phyloP scores from a whole-genome alignment of 495 filamentous ascomycete genomes.

The Neurospora sp. region DNA sequence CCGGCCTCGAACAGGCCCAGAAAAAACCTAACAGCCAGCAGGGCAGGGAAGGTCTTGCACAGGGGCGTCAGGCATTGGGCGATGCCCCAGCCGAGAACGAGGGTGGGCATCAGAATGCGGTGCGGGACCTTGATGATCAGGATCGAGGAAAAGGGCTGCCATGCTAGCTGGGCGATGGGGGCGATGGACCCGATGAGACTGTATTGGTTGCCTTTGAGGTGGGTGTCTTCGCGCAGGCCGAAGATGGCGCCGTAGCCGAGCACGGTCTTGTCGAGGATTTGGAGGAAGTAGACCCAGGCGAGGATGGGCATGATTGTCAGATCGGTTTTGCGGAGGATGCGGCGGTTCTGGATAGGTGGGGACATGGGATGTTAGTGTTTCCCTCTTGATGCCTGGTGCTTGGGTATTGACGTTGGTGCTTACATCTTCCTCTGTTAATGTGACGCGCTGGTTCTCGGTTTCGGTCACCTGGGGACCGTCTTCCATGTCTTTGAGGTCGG shows the following conservation, averaged over 20 bases:
- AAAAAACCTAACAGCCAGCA: conserved; percentile 48
- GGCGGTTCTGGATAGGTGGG: conserved; percentile 26
- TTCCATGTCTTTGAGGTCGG: neutral
- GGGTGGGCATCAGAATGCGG: conserved; percentile 49
- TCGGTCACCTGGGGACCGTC: neutral
- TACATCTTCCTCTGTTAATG: conserved; percentile 10
- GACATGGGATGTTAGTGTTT: neutral
- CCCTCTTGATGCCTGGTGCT: too few relatives aligned
- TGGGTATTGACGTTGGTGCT: too few relatives aligned
- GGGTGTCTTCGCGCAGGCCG: conserved; percentile 44
- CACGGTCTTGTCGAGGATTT: conserved; percentile 55
- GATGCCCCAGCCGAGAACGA: conserved; percentile 53
- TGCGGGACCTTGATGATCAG: conserved; percentile 58
- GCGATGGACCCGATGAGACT: conserved; percentile 51
- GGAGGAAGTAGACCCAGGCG: conserved; percentile 54
- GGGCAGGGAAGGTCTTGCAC: conserved; percentile 35
- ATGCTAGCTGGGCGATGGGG: conserved; percentile 53
- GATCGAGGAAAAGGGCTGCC: conserved; percentile 55
- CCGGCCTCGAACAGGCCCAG: conserved; percentile 54
- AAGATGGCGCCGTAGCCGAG: conserved; percentile 55
- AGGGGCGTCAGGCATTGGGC: conserved; percentile 47
- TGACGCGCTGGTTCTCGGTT: conserved; percentile 1
- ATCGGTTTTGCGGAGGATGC: conserved; percentile 53
- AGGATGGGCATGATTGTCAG: conserved; percentile 45
- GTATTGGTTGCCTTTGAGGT: conserved; percentile 48